Base-by-base conservation (phyloP, 352 stramenopile species). In the Phytopythium litorale region DNA sequence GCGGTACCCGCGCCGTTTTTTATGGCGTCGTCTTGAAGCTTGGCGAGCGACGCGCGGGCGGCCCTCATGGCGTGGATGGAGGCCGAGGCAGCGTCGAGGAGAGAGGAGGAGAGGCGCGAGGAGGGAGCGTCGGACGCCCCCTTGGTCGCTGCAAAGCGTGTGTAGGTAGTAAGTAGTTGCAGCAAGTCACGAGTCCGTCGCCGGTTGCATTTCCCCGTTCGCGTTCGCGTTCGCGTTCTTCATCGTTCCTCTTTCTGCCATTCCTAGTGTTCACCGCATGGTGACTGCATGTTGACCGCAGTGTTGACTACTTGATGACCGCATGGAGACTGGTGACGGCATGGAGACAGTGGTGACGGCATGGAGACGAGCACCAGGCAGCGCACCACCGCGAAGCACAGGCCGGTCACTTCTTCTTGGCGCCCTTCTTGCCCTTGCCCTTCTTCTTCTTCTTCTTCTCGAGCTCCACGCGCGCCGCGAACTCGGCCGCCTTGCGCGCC, bases 361-460 rank as follows among this genome's bases (percentile, higher is more conserved):
- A 32, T 5, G 28, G 7, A 32, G 28, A 32, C 4, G 28, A 32
- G 28, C 5, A 32, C 28, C 28, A 32, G 28, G 28, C 5, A 32
- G 7, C 7, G 28, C 28, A 32, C 28, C 28, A 7, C 28, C 28
- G 5, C 5, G 28, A 7, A 32, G 28, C 28, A 4, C 28, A 6
- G 1, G n/a, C 4, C 30, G 3, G 45, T 30, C 50, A 57, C 21
- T 65, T 56, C 50, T 60, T 60, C 56, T 88, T 82, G 64, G 46
- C 46, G 25, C 46, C 23, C 16, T 85, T 86, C 71, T 92, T 61
- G 33, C 42, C 43, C 25, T 60, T 60, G 43, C n/a, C 43, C 56
- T 92, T 92, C 56, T 85, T 89, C 71, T 89, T 89, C 60, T 91
- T 90, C 70, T 90, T 91, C 72, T 89, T 89, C 45, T 93, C 84